Conservation (phyloP, 805 yeast genomes). For the Sugiyamaella smithiae region DNA sequence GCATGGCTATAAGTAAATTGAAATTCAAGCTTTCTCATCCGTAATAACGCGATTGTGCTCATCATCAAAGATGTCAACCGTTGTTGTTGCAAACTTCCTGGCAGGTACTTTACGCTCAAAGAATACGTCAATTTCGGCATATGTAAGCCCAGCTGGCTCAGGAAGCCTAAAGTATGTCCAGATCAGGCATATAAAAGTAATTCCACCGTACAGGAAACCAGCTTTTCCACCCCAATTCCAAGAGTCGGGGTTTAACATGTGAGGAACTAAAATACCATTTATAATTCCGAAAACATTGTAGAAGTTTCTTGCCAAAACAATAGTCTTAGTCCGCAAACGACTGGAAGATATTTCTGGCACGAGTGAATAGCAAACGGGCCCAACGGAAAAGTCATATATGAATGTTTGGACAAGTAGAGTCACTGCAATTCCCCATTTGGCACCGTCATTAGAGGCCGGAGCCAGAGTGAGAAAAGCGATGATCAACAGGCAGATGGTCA, state of each 20-base stretch:
- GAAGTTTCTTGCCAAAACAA: slow-evolving; percentile 40
- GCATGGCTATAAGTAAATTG: neutral
- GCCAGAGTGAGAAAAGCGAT: slow-evolving; percentile 47
- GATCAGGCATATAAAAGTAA: slow-evolving; percentile 30
- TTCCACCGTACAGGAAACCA: slow-evolving; percentile 46
- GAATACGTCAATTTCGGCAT: slow-evolving; percentile 56
- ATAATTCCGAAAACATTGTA: slow-evolving; percentile 25
- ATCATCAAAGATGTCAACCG: slow-evolving; percentile 18
- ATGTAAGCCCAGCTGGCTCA: slow-evolving; percentile 56
- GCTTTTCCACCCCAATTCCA: slow-evolving; percentile 50
- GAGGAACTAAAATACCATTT: slow-evolving; percentile 35
- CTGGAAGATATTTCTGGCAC: slow-evolving; percentile 40
- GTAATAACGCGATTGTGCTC: neutral
- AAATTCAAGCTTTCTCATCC: neutral
- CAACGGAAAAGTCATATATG: slow-evolving; percentile 36
- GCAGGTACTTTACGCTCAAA: slow-evolving; percentile 38
- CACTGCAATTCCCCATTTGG: slow-evolving; percentile 37
- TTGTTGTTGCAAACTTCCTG: slow-evolving; percentile 28
- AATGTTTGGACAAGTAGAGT: slow-evolving; percentile 45
- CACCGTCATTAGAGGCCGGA: slow-evolving; percentile 19
- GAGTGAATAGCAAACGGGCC: slow-evolving; percentile 8
- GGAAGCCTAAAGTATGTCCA: slow-evolving; percentile 56
- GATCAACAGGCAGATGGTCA: slow-evolving; percentile 38
- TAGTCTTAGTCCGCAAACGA: slow-evolving; percentile 42
- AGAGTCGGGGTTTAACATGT: slow-evolving; percentile 44